Evolutionary conservation across 768 basidiomycete genomes (phyloP), one percentile per base, ranked within the genome.

Genomic region (Myochromella boudieri): DNA sequence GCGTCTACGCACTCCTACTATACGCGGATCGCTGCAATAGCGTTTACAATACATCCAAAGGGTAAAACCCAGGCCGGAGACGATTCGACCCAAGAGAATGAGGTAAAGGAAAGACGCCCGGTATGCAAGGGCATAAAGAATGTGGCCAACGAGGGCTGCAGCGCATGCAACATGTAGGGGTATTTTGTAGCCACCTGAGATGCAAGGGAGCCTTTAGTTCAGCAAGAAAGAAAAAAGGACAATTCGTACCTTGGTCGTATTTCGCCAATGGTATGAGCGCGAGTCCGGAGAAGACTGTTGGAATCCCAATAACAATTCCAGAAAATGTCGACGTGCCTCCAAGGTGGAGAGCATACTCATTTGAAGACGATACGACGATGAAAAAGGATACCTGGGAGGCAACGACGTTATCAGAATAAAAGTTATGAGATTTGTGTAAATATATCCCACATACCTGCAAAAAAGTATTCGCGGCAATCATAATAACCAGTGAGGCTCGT

Each of bases 361-460:
- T 80, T 1, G 83, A 80, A 1, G 85, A 84, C 2, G 85, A 82
- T 3, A 87, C 80, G 32, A 85, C 70, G 46, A 85, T 77, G 61
- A 85, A 87, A 65, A 87, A 87, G 0, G 81, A 78, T 4, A 82
- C 58, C 85, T 86, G 38, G n/a, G n/a, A n/a, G n/a, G n/a, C n/a
- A n/a, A n/a, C n/a, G n/a, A n/a, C n/a, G n/a, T n/a, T n/a, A n/a
- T n/a, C n/a, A n/a, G n/a, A n/a, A n/a, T n/a, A n/a, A n/a, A n/a
- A n/a, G n/a, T n/a, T n/a, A n/a, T n/a, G n/a, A n/a, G n/a, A n/a
- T n/a, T n/a, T n/a, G n/a, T n/a, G n/a, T n/a, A n/a, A n/a, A n/a
- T n/a, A n/a, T n/a, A n/a, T n/a, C n/a, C n/a, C 11, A 52, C 47
- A 3, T 20, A 58, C 62, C 51, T 59, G 59, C 11, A 57, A 49